A percentile compares a stretch with the other conserved stretches of the same genome.
Evolutionary conservation across 1,139 yeast genomes (phyloP).

Genomic region (Torulaspora globosa): DNA sequence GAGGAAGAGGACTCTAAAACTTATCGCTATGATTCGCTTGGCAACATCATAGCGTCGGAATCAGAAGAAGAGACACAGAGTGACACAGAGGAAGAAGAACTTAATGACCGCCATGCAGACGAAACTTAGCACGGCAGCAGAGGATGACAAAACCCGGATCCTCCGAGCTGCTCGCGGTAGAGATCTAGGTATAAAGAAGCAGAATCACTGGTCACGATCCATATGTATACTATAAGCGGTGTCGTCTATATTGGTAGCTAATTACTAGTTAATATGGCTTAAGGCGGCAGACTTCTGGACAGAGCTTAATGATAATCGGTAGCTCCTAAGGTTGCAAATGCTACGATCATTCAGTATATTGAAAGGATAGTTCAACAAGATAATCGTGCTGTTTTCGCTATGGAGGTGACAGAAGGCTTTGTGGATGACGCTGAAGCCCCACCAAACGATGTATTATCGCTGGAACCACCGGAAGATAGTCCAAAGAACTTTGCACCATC

Average conservation of each 20-base stretch:
- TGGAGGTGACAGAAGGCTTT: not conserved
- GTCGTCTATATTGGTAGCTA: too few relatives aligned
- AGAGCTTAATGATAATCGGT: not conserved
- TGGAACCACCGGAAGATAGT: not conserved
- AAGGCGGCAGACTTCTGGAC: too few relatives aligned
- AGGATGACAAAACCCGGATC: too few relatives aligned
- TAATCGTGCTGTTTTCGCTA: not conserved
- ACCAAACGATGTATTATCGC: not conserved
- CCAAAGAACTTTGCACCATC: conserved; percentile 36
- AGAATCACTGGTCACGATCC: too few relatives aligned
- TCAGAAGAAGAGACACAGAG: conserved; percentile 24
- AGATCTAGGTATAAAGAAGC: too few relatives aligned
- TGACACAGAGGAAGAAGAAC: conserved; percentile 20
- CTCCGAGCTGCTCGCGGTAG: too few relatives aligned
- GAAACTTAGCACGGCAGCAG: conserved; percentile 19
- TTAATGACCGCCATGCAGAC: conserved; percentile 20
- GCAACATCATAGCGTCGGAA: conserved; percentile 20
- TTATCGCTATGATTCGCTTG: conserved; percentile 30
- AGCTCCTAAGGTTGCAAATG: not conserved
- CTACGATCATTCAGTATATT: not conserved
- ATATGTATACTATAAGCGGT: too few relatives aligned
- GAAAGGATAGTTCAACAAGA: not conserved
- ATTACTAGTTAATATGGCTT: too few relatives aligned
- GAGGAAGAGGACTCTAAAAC: conserved; percentile 32
- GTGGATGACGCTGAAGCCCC: not conserved